These are phyloP conservation scores for Trichoderma virens DNA, from an alignment of 495 filamentous ascomycete genomes.

Conservation along the genomic window DNA sequence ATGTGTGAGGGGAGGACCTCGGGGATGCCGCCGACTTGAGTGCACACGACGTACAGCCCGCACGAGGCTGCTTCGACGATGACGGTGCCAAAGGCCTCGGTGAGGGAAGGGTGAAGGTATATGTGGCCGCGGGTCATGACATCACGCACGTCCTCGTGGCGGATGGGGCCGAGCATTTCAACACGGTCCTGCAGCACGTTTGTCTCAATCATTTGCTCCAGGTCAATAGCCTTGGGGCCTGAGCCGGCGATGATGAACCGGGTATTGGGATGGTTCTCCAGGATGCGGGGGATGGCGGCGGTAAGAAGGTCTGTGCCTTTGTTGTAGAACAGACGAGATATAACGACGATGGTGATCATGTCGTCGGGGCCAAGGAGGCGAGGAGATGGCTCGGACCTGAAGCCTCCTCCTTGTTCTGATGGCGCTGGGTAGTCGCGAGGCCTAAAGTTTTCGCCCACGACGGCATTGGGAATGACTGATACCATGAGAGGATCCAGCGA, in stretches of 20 bases:
- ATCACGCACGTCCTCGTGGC: conserved; percentile 93
- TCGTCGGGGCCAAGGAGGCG: conserved; percentile 66
- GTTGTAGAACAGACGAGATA: conserved; percentile 97
- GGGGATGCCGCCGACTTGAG: conserved; percentile 91
- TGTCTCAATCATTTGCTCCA: conserved; percentile 95
- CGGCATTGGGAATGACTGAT: conserved; percentile 93
- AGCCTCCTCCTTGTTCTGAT: conserved; percentile 23
- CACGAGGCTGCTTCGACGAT: conserved; percentile 95
- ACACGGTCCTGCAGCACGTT: conserved; percentile 93
- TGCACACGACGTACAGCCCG: conserved; percentile 92
- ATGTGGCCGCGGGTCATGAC: conserved; percentile 98
- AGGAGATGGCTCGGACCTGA: conserved; percentile 25
- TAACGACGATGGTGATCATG: conserved; percentile 91
- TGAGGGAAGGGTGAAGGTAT: conserved; percentile 89
- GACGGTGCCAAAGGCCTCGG: conserved; percentile 95
- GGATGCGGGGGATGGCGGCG: conserved; percentile 86
- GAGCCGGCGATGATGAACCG: conserved; percentile 95
- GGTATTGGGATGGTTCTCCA: conserved; percentile 80
- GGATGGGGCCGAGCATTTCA: conserved; percentile 80
- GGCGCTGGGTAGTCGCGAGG: conserved; percentile 47
- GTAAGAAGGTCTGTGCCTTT: conserved; percentile 95
- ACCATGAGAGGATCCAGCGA: conserved; percentile 95
- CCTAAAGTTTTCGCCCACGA: conserved; percentile 91
- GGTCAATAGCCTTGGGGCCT: conserved; percentile 91
- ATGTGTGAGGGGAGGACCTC: conserved; percentile 91